These are phyloP conservation scores for Geotrichum ghanense DNA, from an alignment of 805 yeast genomes.

Conservation along the genomic window DNA sequence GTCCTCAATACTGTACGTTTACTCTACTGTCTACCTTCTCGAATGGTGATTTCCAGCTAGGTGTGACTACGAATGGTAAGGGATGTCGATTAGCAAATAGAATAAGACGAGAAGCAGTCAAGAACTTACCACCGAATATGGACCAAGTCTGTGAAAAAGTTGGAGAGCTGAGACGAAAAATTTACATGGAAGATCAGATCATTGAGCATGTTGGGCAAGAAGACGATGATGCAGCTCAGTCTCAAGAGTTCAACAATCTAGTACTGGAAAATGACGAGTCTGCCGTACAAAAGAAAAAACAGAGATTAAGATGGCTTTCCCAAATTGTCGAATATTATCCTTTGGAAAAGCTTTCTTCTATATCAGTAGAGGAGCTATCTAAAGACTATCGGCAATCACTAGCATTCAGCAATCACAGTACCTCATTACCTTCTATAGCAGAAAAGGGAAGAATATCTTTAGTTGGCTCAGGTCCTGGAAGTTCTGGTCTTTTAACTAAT, in stretches of 20 bases:
- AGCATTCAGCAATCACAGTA: neutral
- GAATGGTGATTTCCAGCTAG: slow-evolving; percentile 68
- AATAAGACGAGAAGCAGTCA: slow-evolving; percentile 60
- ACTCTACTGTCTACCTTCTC: slow-evolving; percentile 59
- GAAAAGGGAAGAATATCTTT: slow-evolving; percentile 53
- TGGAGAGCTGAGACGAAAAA: slow-evolving; percentile 49
- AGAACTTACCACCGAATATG: slow-evolving; percentile 55
- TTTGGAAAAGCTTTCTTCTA: slow-evolving; percentile 44
- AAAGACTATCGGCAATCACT: slow-evolving; percentile 27
- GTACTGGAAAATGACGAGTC: slow-evolving; percentile 38
- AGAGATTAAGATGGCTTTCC: slow-evolving; percentile 72
- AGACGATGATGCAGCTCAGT: slow-evolving; percentile 62
- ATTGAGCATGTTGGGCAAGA: slow-evolving; percentile 36
- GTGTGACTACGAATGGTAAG: slow-evolving; percentile 76
- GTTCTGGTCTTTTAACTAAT: slow-evolving; percentile 65
- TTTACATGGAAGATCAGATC: slow-evolving; percentile 40
- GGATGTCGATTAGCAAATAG: slow-evolving; percentile 82
- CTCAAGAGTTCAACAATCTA: slow-evolving; percentile 46
- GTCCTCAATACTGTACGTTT: slow-evolving; percentile 62
- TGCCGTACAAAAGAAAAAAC: slow-evolving; percentile 32
- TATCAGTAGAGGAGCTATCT: slow-evolving; percentile 49
- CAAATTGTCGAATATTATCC: slow-evolving; percentile 92
- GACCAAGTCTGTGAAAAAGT: slow-evolving; percentile 58
- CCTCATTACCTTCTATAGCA: neutral
- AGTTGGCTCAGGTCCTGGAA: slow-evolving; percentile 95